Base-by-base conservation (phyloP, 1,284 basidiomycete genomes). In the Tremellales sp. region DNA sequence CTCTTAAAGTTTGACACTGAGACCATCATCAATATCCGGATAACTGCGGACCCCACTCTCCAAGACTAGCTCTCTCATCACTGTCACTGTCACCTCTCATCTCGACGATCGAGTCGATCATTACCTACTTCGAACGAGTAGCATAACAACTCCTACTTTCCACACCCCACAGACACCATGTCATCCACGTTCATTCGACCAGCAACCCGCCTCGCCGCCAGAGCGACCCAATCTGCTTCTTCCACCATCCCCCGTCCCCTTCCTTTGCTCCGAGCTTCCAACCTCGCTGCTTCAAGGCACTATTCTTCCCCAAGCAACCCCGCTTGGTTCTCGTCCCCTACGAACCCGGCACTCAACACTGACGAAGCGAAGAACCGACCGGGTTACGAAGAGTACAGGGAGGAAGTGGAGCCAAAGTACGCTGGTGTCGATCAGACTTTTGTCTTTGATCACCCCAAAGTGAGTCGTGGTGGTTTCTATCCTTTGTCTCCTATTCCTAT, bases 301-400 rank as follows among this genome's bases (percentile, higher is more conserved):
- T 50, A 40, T 39, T 37, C 48, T 7, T 40, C 36, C 23, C 48
- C 48, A 1, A 45, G 36, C 37, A 23, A 36, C 15, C 23, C 25
- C 26, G 27, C 45, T 17, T 19, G 15, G 15, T 31, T 31, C 15
- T 31, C 29, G 15, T 8, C 39, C 25, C 46, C 51, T n/a, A 21
- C 46, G 8, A 40, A 35, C 33, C 22, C 46, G 26, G 26, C 36
- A 12, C 23, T 36, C 24, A 54, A 48, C 24, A n/a, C 36, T n/a
- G 29, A 52, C 26, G 51, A 50, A 24, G 55, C 36, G 42, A 4
- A 48, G 48, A 45, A 58, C 46, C 39, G 45, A 23, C 31, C 43
- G 21, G 60, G 56, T 40, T 68, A 68, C 49, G 67, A 68, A 40
- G 57, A 67, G 51, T 64, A 67, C 53, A 53, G 70, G 12, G 58